Conservation (phyloP, 768 basidiomycete species). For the Guyanaporus albipodus region DNA sequence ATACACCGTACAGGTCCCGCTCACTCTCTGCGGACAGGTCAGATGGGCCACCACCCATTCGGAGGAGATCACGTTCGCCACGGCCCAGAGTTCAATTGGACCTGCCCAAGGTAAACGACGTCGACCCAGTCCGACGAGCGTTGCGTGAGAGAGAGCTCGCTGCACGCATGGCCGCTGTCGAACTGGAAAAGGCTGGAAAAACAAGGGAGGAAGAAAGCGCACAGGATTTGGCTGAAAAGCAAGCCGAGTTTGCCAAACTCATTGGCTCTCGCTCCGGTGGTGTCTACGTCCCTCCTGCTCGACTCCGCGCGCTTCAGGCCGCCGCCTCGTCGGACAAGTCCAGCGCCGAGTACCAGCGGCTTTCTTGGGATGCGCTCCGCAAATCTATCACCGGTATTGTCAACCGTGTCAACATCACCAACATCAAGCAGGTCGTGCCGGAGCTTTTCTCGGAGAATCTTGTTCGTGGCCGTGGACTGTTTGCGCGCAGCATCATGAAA, state of each 20-base stretch:
- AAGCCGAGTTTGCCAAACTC: slow-evolving; percentile 89
- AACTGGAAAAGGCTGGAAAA: slow-evolving; percentile 59
- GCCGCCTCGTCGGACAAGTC: slow-evolving; percentile 81
- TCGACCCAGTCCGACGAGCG: slow-evolving; percentile 69
- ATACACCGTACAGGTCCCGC: slow-evolving; percentile 38
- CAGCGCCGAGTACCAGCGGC: slow-evolving; percentile 85
- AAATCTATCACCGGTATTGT: slow-evolving; percentile 99
- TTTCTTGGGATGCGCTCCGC: slow-evolving; percentile 96
- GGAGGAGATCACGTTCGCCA: slow-evolving; percentile 41
- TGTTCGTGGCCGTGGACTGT: slow-evolving; percentile 88
- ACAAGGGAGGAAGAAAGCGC: slow-evolving; percentile 43
- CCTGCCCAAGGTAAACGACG: slow-evolving; percentile 57
- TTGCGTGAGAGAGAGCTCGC: slow-evolving; percentile 81
- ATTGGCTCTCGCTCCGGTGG: slow-evolving; percentile 82
- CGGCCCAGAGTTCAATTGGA: slow-evolving; percentile 32
- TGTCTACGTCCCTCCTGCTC: slow-evolving; percentile 94
- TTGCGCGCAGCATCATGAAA: slow-evolving; percentile 94
- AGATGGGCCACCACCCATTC: slow-evolving; percentile 38
- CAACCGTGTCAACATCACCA: slow-evolving; percentile 95
- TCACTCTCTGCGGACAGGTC: slow-evolving; percentile 39
- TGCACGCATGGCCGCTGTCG: slow-evolving; percentile 61
- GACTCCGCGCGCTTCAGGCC: slow-evolving; percentile 82
- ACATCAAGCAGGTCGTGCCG: slow-evolving; percentile 92
- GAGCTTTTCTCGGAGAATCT: slow-evolving; percentile 94
- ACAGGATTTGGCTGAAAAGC: slow-evolving; percentile 55